These are phyloP conservation scores for Crucihimalaya himalaica DNA, from an alignment of 345 rosid genomes.

Conservation along the genomic window DNA sequence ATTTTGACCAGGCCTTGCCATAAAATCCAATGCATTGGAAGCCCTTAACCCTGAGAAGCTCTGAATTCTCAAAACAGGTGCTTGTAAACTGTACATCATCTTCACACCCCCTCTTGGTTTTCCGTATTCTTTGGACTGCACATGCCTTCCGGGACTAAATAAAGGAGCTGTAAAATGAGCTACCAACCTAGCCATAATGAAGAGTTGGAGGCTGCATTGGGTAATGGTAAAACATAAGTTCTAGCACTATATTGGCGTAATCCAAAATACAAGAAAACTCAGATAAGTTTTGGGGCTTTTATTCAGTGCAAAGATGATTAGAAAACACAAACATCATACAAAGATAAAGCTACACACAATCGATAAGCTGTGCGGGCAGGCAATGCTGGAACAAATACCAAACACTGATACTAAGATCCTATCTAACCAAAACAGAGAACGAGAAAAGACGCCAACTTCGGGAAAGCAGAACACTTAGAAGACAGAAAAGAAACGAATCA, in stretches of 20 bases:
- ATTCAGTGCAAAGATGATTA: background rate
- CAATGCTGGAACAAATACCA: background rate
- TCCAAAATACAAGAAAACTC: conserved; percentile 3
- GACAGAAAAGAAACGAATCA: background rate
- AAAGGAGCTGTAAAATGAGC: conserved; percentile 54
- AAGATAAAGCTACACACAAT: background rate
- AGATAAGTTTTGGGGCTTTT: background rate
- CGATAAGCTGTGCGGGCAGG: background rate
- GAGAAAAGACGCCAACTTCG: background rate
- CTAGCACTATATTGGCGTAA: background rate
- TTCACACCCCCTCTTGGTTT: conserved; percentile 47
- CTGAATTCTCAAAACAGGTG: conserved; percentile 50
- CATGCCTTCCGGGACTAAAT: conserved; percentile 45
- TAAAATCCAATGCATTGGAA: conserved; percentile 50
- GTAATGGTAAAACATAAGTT: conserved; percentile 17
- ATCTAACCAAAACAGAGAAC: background rate
- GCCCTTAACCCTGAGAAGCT: conserved; percentile 61
- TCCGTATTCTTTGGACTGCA: conserved; percentile 48
- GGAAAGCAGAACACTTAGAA: background rate
- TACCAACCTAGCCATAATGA: conserved; percentile 68
- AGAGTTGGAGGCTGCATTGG: conserved; percentile 47
- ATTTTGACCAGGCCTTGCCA: conserved; percentile 45
- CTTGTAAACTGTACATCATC: conserved; percentile 49
- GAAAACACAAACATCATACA: background rate
- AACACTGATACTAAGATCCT: background rate